phyloP scores from a whole-genome alignment of 78 protist genomes.

The Dictyostelium firmibasis region DNA sequence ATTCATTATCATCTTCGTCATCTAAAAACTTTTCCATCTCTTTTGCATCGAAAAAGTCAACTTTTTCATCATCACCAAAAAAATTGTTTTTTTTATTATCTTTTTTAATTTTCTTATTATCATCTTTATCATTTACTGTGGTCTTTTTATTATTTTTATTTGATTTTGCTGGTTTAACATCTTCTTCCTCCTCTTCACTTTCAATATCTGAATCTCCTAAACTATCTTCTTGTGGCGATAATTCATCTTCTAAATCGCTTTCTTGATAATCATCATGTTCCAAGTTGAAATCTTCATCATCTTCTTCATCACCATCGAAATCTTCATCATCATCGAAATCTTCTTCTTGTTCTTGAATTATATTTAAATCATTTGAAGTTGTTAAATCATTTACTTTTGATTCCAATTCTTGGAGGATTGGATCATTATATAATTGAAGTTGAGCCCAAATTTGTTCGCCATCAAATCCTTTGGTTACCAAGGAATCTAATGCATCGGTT shows the following conservation, averaged over 20 bases:
- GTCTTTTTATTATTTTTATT: background rate
- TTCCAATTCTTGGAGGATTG: constrained; percentile 6
- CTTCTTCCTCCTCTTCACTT: constrained; percentile 34
- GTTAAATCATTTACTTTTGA: background rate
- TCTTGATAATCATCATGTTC: background rate
- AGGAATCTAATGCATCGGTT: constrained; percentile 26
- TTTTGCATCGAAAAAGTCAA: constrained; percentile 43
- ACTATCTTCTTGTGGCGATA: constrained; percentile 45
- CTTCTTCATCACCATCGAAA: background rate
- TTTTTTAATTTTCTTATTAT: background rate
- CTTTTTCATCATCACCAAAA: background rate
- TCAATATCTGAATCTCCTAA: constrained; percentile 19
- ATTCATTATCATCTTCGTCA: constrained; percentile 65
- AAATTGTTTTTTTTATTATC: background rate
- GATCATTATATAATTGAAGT: constrained; percentile 70
- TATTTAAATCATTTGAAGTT: background rate
- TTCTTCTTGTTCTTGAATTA: background rate
- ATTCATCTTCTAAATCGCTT: constrained; percentile 16
- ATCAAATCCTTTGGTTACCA: constrained; percentile 73
- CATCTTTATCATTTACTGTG: background rate
- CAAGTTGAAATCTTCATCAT: background rate
- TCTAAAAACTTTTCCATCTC: constrained; percentile 72
- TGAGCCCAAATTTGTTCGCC: constrained; percentile 84
- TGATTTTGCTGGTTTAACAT: constrained; percentile 1
- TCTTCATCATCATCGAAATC: constrained; percentile 11